Evolutionary conservation across 2,329 filamentous ascomycete species (phyloP).

Genomic region (Alternaria sp.): DNA sequence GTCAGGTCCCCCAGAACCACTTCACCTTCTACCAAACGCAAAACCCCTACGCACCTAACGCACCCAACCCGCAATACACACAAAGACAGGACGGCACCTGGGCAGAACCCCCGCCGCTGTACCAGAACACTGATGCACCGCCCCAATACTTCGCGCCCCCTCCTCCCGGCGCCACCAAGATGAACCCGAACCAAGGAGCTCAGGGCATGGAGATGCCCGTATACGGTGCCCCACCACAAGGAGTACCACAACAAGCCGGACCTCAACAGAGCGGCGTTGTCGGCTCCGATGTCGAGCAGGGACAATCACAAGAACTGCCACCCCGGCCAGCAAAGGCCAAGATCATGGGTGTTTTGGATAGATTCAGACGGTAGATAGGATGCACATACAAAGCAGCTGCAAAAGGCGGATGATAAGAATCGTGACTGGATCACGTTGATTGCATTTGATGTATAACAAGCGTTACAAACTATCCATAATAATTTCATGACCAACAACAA

Average conservation of each 20-base stretch:
- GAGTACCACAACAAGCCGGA: slow-evolving; percentile 11
- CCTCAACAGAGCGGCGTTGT: slow-evolving; percentile 42
- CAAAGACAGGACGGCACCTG: slow-evolving; percentile 39
- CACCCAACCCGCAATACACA: slow-evolving; percentile 22
- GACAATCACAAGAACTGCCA: slow-evolving; percentile 27
- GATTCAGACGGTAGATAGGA: slow-evolving; percentile 33
- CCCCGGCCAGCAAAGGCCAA: slow-evolving; percentile 42
- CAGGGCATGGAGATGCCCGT: slow-evolving; percentile 36
- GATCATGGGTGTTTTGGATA: slow-evolving; percentile 34
- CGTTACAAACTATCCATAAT: neutral
- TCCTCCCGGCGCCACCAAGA: slow-evolving; percentile 41
- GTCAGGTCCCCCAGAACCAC: slow-evolving; percentile 44
- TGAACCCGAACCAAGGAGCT: slow-evolving; percentile 31
- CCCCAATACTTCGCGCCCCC: slow-evolving; percentile 44
- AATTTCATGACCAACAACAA: slow-evolving; percentile 2
- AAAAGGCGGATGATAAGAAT: neutral
- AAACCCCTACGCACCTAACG: slow-evolving; percentile 19
- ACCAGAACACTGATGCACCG: slow-evolving; percentile 43
- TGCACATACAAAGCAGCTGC: neutral
- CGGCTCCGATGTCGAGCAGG: slow-evolving; percentile 26
- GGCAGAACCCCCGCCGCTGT: slow-evolving; percentile 43
- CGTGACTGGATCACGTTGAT: slow-evolving; percentile 2
- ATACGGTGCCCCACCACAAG: slow-evolving; percentile 20
- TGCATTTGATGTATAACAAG: neutral
- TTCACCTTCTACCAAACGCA: slow-evolving; percentile 49